Base-by-base conservation (phyloP, 176 grass and related monocot genomes). In the Puya raimondii region DNA sequence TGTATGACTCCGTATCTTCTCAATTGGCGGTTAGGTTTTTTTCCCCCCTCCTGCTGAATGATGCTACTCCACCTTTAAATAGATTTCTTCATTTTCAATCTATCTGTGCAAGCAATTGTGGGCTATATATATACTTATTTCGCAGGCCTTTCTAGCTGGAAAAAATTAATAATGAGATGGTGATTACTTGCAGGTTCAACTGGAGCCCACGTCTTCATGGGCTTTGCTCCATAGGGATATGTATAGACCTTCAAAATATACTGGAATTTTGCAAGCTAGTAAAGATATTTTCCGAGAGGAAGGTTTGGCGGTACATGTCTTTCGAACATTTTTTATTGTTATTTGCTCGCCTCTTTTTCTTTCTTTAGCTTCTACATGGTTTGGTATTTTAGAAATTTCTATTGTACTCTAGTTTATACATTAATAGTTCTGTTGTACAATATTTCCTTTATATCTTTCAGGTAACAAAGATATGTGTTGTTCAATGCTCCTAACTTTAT, bases 251-350 rank as follows among this genome's bases (percentile, higher is more conserved):
- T 91, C 94, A 23, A 99, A 93, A 78, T 99, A 99, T 74, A 92
- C 81, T 70, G 94, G 94, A 11, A 77, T 99, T 67, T 11, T 90
- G 26, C 94, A 93, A 86, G 86, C 94, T 26, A 70, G 79, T 50
- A 99, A 86, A 76, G 94, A 86, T 76, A 99, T 99, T 82, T 88
- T 99, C 23, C 83, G 87, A 72, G 94, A 99, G 87, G 94, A 99
- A 99, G 94, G 94, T 84, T 93, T 99, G 61, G 80, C 72, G 82
- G 94, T 99, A 93, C 69, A 64, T 77, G 11, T 79, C 64, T 87
- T 76, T 67, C 51, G 16, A 48, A 74, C 42, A 51, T 50, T 29
- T 42, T 83, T 52, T 64, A 29, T 81, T 66, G 66, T 70, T 57
- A 16, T 71, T 64, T 16, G 3, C 29, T 33, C 47, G 7, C 10